A percentile compares a stretch with the other conserved stretches of the same genome.
Evolutionary conservation across 371 early-diverging fungal species (phyloP).

Genomic region (Apophysomyces ossiformis): DNA sequence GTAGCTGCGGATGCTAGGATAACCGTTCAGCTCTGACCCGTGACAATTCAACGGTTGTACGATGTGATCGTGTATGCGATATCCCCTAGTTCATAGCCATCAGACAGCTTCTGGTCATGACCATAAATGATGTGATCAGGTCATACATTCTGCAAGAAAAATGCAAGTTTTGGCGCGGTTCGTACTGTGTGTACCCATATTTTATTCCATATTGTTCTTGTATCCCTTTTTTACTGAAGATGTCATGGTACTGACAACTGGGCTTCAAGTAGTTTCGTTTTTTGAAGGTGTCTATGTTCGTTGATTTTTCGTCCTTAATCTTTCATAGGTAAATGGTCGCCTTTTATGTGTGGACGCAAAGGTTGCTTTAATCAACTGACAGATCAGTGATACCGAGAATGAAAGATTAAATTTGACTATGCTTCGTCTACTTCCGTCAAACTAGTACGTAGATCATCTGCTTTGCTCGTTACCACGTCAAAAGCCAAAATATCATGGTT

Average conservation of each 20-base stretch:
- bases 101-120: neutral
- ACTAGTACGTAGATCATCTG: neutral
- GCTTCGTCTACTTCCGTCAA: neutral
- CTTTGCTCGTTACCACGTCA: neutral
- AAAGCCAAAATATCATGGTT: neutral
- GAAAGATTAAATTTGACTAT: neutral
- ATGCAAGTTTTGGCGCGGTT: too few relatives aligned
- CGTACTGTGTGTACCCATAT: neutral
- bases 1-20: neutral
- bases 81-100: neutral
- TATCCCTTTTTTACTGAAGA: neutral
- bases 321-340: too few relatives aligned
- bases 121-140: constrained; percentile 1
- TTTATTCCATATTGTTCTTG: neutral
- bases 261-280: too few relatives aligned
- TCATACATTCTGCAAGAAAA: neutral
- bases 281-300: too few relatives aligned
- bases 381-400: neutral
- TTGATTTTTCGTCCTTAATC: too few relatives aligned
- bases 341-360: neutral
- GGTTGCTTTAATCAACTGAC: neutral
- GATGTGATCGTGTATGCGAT: neutral
- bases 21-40: neutral
- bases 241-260: too few relatives aligned
- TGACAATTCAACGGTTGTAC: neutral